These are phyloP conservation scores for Aspergillus puulaauensis DNA, from an alignment of 2,329 filamentous ascomycete genomes.

Conservation along the genomic window DNA sequence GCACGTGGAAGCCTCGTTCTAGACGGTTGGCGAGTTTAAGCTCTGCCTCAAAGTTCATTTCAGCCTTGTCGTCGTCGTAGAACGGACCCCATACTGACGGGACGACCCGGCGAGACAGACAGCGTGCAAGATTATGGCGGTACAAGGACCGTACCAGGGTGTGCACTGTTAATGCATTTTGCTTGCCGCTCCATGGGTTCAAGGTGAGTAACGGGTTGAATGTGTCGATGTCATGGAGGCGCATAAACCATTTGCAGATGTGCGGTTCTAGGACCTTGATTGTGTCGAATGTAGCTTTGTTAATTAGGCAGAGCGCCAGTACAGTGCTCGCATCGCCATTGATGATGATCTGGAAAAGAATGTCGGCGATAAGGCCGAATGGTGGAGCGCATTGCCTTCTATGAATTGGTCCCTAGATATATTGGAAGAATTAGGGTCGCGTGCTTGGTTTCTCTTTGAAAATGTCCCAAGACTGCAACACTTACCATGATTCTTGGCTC, in stretches of 20 bases:
- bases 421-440: slow-evolving; percentile 10
- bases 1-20: slow-evolving; percentile 27
- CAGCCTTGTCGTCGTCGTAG: slow-evolving; percentile 19
- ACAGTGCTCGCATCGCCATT: slow-evolving; percentile 23
- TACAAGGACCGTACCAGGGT: slow-evolving; percentile 23
- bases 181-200: slow-evolving; percentile 23
- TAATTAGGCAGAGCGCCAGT: slow-evolving; percentile 25
- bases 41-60: slow-evolving; percentile 29
- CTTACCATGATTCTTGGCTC: slow-evolving; percentile 6
- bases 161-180: slow-evolving; percentile 21
- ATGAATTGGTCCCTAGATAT: slow-evolving; percentile 11
- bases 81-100: slow-evolving; percentile 30
- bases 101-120: slow-evolving; percentile 23
- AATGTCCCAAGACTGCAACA: not conserved
- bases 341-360: slow-evolving; percentile 31
- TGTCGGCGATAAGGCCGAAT: slow-evolving; percentile 27
- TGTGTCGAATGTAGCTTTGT: slow-evolving; percentile 26
- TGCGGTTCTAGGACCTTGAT: slow-evolving; percentile 27
- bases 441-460: not conserved
- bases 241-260: slow-evolving; percentile 29
- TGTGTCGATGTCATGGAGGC: slow-evolving; percentile 54
- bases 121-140: slow-evolving; percentile 22
- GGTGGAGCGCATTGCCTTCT: slow-evolving; percentile 10
- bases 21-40: slow-evolving; percentile 23
- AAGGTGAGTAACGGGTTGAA: slow-evolving; percentile 57